Conservation (phyloP, 2,329 filamentous ascomycete genomes). For the Gliomastix tumulicola region DNA sequence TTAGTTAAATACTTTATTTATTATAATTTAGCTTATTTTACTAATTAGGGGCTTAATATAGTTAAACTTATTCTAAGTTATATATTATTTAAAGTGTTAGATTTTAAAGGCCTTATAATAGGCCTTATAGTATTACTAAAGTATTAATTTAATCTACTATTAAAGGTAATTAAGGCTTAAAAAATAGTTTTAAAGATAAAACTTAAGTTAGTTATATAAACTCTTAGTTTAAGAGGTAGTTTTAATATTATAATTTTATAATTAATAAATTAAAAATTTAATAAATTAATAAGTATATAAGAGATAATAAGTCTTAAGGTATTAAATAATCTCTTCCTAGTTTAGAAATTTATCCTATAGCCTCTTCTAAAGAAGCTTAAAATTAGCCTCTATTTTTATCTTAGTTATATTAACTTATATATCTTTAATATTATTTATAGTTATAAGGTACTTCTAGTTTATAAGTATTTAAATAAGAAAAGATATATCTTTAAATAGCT, state of each 20-base stretch:
- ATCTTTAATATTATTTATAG: too few species aligned
- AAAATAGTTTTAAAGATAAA: background rate
- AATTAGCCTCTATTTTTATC: too few species aligned
- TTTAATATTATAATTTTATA: background rate
- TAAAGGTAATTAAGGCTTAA: background rate
- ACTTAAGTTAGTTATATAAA: background rate
- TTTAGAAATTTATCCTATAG: background rate
- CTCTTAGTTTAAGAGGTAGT: constrained; percentile 1
- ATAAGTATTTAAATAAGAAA: too few species aligned
- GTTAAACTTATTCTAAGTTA: background rate
- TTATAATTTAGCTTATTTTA: background rate
- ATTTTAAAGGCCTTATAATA: background rate
- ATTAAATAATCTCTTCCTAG: background rate
- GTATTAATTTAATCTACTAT: background rate
- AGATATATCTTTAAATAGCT: too few species aligned
- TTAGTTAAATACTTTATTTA: background rate
- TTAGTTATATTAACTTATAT: too few species aligned
- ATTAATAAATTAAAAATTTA: background rate
- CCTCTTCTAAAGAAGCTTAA: too few species aligned
- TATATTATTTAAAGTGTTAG: background rate
- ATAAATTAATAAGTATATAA: constrained; percentile 1
- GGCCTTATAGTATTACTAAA: background rate
- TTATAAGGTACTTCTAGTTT: too few species aligned
- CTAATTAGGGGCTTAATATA: background rate
- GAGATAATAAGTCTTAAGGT: too few species aligned